Evolutionary conservation across 495 filamentous ascomycete species (phyloP).

Genomic region (Penicillium samsonianum): DNA sequence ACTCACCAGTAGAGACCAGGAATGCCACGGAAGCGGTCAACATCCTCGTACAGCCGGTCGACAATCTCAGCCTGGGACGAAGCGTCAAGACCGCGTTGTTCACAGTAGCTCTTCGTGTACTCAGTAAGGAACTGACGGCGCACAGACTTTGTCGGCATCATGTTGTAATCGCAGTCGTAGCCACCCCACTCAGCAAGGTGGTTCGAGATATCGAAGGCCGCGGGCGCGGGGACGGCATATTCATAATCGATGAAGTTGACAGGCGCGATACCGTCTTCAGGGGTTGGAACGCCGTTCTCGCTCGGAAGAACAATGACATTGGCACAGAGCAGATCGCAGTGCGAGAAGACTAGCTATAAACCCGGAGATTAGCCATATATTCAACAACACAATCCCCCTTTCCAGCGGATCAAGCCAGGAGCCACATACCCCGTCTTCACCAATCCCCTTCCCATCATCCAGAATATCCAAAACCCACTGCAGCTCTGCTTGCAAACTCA

Average conservation of each 20-base stretch:
- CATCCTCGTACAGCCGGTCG: constrained; percentile 68
- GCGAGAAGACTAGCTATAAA: constrained; percentile 79
- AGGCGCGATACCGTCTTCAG: constrained; percentile 40
- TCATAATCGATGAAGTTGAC: constrained; percentile 99
- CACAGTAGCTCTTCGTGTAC: constrained; percentile 63
- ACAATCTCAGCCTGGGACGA: constrained; percentile 62
- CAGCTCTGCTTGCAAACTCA: constrained; percentile 72
- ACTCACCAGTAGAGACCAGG: constrained; percentile 80
- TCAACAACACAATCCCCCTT: neutral
- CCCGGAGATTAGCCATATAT: constrained; percentile 18
- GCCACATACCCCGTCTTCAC: constrained; percentile 66
- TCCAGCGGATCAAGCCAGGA: constrained; percentile 1
- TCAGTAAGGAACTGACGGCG: constrained; percentile 79
- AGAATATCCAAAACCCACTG: constrained; percentile 65
- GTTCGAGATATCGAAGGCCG: constrained; percentile 98
- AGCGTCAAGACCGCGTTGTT: constrained; percentile 37
- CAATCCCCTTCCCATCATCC: constrained; percentile 71
- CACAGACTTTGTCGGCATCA: constrained; percentile 75
- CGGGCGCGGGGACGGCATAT: constrained; percentile 89
- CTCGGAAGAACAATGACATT: constrained; percentile 87
- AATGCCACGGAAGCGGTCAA: constrained; percentile 84
- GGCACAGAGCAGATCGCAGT: constrained; percentile 91
- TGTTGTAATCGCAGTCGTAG: constrained; percentile 88
- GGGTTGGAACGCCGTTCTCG: constrained; percentile 26
- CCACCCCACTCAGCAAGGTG: constrained; percentile 99